Conservation (phyloP, 2,329 filamentous ascomycete genomes). For the Gaeumannomyces tritici region DNA sequence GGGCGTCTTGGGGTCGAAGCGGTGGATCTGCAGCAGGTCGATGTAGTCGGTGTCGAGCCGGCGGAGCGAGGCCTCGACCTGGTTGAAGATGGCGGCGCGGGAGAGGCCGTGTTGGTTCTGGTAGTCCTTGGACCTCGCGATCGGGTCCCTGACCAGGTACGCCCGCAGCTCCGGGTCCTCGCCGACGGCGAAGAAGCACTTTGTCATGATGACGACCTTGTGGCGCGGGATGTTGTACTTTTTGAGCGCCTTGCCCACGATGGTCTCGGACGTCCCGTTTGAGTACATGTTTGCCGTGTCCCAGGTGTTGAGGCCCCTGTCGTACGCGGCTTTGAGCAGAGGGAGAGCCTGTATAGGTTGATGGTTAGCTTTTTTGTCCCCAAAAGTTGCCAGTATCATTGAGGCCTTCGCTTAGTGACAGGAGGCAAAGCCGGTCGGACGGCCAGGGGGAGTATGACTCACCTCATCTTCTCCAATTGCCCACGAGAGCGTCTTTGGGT, state of each 20-base stretch:
- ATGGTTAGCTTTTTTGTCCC: neutral
- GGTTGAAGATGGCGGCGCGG: conserved; percentile 53
- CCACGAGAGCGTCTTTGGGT: conserved; percentile 40
- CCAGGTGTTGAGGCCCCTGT: conserved; percentile 49
- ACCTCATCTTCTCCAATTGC: conserved; percentile 48
- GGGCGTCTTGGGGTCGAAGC: conserved; percentile 37
- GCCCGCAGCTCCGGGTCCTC: conserved; percentile 25
- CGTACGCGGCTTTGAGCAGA: conserved; percentile 51
- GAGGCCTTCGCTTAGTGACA: too few relatives aligned
- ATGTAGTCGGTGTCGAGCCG: conserved; percentile 45
- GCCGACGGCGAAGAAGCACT: conserved; percentile 40
- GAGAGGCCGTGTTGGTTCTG: conserved; percentile 36
- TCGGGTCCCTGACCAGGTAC: conserved; percentile 4
- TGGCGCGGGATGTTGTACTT: conserved; percentile 45
- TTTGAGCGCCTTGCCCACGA: conserved; percentile 48
- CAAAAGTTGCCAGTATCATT: neutral
- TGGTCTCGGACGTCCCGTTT: conserved; percentile 41
- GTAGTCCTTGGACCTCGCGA: conserved; percentile 16
- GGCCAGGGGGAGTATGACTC: neutral
- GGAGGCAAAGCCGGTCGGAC: neutral
- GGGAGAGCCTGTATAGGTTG: conserved; percentile 30
- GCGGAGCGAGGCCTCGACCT: conserved; percentile 47
- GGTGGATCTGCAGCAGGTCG: conserved; percentile 50
- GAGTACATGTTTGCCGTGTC: conserved; percentile 46
- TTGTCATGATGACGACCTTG: conserved; percentile 49